Conservation (phyloP, 441 rosid genomes). For the Gossypium davidsonii region DNA sequence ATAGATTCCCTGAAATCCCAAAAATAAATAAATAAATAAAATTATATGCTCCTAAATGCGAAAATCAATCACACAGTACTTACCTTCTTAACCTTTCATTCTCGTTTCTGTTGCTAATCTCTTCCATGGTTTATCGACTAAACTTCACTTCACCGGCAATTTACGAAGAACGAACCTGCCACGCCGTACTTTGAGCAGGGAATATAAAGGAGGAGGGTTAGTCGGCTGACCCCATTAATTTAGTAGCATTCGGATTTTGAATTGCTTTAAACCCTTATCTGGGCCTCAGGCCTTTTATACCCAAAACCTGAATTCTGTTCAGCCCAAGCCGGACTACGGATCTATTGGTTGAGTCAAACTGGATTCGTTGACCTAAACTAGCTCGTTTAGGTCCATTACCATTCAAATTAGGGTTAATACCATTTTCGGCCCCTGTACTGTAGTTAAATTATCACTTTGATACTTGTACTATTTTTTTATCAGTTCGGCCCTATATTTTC, state of each 20-base stretch:
- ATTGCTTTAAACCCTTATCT: not conserved
- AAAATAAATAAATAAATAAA: not conserved
- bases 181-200: not conserved
- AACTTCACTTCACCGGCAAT: not conserved
- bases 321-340: not conserved
- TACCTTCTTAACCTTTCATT: constrained; percentile 24
- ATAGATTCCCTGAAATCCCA: constrained; percentile 51
- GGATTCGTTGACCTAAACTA: not conserved
- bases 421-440: too few relatives aligned
- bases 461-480: too few relatives aligned
- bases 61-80: constrained; percentile 1
- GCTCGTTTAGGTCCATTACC: not conserved
- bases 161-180: not conserved
- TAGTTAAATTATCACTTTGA: too few relatives aligned
- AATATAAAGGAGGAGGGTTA: not conserved
- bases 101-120: not conserved
- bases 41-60: not conserved
- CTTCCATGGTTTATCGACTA: constrained; percentile 18
- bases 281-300: not conserved
- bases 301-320: not conserved
- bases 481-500: too few relatives aligned
- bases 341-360: not conserved
- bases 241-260: not conserved
- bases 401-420: too few relatives aligned
- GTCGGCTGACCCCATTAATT: not conserved